phyloP scores from a whole-genome alignment of 331 rosid species.

The Erythrophleum ivorense region DNA sequence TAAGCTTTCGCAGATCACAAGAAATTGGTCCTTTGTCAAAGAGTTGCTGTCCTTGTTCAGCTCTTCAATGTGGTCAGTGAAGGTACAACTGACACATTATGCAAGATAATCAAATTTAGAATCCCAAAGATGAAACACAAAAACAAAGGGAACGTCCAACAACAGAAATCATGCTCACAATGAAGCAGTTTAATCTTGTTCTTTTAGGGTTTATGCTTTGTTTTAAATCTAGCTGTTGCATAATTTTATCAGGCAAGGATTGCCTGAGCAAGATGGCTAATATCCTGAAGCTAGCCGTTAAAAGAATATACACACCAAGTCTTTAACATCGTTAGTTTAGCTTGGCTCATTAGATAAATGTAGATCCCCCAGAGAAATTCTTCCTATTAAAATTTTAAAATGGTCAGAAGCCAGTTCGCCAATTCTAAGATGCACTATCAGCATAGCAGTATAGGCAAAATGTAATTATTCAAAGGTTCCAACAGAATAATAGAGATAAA shows the following conservation, averaged over 20 bases:
- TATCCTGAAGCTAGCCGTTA: constrained; percentile 26
- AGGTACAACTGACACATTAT: constrained; percentile 68
- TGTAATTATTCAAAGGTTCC: constrained; percentile 24
- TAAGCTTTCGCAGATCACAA: constrained; percentile 73
- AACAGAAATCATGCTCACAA: background rate
- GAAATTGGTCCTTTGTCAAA: constrained; percentile 68
- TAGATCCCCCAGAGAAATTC: constrained; percentile 19
- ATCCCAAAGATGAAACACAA: constrained; percentile 13
- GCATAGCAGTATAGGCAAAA: background rate
- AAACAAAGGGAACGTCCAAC: constrained; percentile 10
- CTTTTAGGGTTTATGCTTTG: background rate
- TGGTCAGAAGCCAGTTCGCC: background rate
- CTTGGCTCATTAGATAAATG: background rate
- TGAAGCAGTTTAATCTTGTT: background rate
- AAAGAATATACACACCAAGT: background rate
- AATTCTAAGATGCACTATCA: constrained; percentile 24
- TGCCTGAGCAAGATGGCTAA: constrained; percentile 23
- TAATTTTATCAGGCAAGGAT: constrained; percentile 20
- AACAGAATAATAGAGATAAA: background rate
- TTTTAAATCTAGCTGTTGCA: constrained; percentile 8
- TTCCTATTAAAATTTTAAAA: background rate
- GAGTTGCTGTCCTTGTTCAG: constrained; percentile 58
- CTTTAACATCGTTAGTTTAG: background rate
- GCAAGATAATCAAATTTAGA: constrained; percentile 44
- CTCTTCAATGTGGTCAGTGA: constrained; percentile 75